Evolutionary conservation across 495 filamentous ascomycete genomes (phyloP).

Genomic region (Neurospora sp.): DNA sequence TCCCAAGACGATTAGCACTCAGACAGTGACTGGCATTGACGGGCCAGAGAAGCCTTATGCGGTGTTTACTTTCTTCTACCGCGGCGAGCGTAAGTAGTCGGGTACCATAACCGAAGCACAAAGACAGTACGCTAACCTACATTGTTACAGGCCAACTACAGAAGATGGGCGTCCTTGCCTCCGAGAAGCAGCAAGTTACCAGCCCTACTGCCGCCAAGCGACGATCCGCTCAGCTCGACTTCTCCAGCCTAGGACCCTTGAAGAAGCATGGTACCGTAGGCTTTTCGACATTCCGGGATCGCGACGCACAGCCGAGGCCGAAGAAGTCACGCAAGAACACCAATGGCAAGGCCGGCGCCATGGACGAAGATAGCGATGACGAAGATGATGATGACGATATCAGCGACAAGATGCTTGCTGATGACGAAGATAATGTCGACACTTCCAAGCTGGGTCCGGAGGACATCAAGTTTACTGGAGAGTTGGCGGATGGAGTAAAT

Average conservation of each 20-base stretch:
- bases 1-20: constrained; percentile 93
- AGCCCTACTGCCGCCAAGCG: constrained; percentile 52
- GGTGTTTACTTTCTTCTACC: constrained; percentile 95
- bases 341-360: constrained; percentile 32
- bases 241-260: constrained; percentile 73
- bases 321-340: constrained; percentile 49
- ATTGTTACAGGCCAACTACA: constrained; percentile 64
- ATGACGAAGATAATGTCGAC: constrained; percentile 60
- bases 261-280: constrained; percentile 74
- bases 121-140: constrained; percentile 1
- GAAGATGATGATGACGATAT: constrained; percentile 72
- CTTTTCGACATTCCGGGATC: constrained; percentile 84
- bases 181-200: constrained; percentile 48
- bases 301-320: constrained; percentile 36
- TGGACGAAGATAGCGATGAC: constrained; percentile 52
- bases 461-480: constrained; percentile 72
- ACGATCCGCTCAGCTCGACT: constrained; percentile 68
- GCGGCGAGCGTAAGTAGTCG: constrained; percentile 72
- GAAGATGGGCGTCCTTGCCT: constrained; percentile 79
- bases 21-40: constrained; percentile 98
- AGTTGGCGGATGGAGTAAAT: constrained; percentile 81
- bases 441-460: constrained; percentile 51
- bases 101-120: not conserved
- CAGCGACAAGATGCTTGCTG: constrained; percentile 47
- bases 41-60: constrained; percentile 91